Conservation (phyloP, 2,329 filamentous ascomycete species). For the Curvularia verruculosa region DNA sequence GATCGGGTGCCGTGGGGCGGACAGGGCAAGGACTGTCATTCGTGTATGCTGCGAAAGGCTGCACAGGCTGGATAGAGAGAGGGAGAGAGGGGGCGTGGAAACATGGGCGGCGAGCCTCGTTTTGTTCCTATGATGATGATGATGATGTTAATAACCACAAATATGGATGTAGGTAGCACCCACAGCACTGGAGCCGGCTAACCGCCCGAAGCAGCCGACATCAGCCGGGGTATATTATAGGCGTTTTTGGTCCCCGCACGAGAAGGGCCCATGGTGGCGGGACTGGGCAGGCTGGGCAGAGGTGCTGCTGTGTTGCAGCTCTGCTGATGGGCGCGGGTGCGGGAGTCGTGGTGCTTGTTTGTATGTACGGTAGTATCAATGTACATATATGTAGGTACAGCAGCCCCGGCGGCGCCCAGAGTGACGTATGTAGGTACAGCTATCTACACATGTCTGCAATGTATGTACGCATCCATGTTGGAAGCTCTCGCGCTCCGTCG, state of each 20-base stretch:
- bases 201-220: constrained; percentile 8
- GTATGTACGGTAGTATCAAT: too few relatives aligned
- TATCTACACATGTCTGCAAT: not conserved
- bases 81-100: not conserved
- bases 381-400: not conserved
- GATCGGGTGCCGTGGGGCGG: constrained; percentile 38
- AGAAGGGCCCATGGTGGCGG: not conserved
- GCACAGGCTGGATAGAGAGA: not conserved
- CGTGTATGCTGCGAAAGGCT: constrained; percentile 29
- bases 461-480: too few relatives aligned
- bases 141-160: not conserved
- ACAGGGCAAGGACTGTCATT: constrained; percentile 42
- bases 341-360: not conserved
- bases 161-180: too few relatives aligned
- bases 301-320: not conserved
- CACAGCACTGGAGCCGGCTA: constrained; percentile 12
- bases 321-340: not conserved
- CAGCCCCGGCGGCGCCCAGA: not conserved
- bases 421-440: constrained; percentile 4
- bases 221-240: not conserved
- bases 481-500: not conserved
- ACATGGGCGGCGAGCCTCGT: not conserved
- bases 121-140: not conserved
- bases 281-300: not conserved
- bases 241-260: not conserved